A percentile compares a stretch with the other conserved stretches of the same genome.
phyloP scores from a whole-genome alignment of 805 yeast genomes.

The Grigorovia yakushimaensis region DNA sequence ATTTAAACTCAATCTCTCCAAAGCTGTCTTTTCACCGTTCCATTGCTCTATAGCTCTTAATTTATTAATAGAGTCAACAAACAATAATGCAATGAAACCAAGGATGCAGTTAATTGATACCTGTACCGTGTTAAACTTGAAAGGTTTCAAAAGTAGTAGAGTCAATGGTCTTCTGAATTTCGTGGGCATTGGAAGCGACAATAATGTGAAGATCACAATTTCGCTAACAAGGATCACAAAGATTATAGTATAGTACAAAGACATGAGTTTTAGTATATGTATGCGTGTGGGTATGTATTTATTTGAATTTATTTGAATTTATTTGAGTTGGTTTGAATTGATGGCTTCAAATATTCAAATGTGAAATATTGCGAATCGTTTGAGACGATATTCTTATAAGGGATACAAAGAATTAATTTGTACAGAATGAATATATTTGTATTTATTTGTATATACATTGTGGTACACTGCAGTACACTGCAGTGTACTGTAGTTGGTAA shows the following conservation, averaged over 20 bases:
- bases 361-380: no score
- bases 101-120: slow-evolving; percentile 72
- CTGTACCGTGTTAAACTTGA: slow-evolving; percentile 59
- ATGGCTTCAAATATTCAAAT: no score
- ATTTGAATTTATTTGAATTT: neutral
- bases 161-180: slow-evolving; percentile 59
- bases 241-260: slow-evolving; percentile 34
- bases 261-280: slow-evolving; percentile 18
- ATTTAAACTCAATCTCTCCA: slow-evolving; percentile 61
- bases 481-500: neutral
- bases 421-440: no score
- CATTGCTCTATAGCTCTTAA: slow-evolving; percentile 58
- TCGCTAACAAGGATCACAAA: slow-evolving; percentile 72
- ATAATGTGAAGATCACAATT: slow-evolving; percentile 64
- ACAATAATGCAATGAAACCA: slow-evolving; percentile 73
- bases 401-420: no score
- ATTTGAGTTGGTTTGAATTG: neutral
- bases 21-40: neutral
- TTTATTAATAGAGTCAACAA: slow-evolving; percentile 81
- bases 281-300: neutral
- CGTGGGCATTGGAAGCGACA: slow-evolving; percentile 83
- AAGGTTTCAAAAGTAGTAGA: slow-evolving; percentile 53
- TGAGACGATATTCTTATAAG: no score
- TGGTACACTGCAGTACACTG: neutral
- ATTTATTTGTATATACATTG: no score